Conservation (phyloP, 257 asterid species). For the Primulina eburnea region DNA sequence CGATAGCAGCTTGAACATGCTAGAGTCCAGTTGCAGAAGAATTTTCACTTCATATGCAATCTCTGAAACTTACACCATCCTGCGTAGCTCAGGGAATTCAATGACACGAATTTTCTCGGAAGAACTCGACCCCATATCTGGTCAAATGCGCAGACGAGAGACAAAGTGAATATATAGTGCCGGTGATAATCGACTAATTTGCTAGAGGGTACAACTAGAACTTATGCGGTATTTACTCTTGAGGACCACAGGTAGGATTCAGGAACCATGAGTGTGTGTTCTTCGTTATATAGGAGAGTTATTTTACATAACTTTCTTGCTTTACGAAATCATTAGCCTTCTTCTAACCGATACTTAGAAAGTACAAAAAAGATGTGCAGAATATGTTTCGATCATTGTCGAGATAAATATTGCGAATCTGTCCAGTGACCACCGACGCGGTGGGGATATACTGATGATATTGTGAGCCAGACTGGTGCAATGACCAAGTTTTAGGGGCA, state of each 20-base stretch:
- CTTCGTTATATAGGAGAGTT: background rate
- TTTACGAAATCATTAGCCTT: background rate
- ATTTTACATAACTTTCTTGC: background rate
- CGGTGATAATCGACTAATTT: background rate
- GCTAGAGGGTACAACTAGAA: background rate
- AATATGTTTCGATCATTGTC: background rate
- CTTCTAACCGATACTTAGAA: too few species aligned
- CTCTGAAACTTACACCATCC: slow-evolving; percentile 5
- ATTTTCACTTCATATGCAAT: background rate
- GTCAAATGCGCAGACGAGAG: slow-evolving; percentile 7
- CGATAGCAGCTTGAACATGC: background rate
- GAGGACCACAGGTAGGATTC: background rate
- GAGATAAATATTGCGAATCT: background rate
- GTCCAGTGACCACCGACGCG: background rate
- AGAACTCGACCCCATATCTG: slow-evolving; percentile 8
- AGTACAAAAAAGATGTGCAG: too few species aligned
- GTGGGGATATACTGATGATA: background rate
- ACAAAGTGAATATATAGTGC: background rate
- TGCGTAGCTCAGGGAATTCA: background rate
- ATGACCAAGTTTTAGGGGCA: background rate
- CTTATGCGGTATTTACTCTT: background rate
- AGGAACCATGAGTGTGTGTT: background rate
- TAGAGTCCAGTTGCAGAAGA: background rate
- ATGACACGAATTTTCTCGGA: slow-evolving; percentile 1
- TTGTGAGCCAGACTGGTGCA: background rate